phyloP scores from a whole-genome alignment of 495 filamentous ascomycete genomes.

The Neurospora sublineolata region DNA sequence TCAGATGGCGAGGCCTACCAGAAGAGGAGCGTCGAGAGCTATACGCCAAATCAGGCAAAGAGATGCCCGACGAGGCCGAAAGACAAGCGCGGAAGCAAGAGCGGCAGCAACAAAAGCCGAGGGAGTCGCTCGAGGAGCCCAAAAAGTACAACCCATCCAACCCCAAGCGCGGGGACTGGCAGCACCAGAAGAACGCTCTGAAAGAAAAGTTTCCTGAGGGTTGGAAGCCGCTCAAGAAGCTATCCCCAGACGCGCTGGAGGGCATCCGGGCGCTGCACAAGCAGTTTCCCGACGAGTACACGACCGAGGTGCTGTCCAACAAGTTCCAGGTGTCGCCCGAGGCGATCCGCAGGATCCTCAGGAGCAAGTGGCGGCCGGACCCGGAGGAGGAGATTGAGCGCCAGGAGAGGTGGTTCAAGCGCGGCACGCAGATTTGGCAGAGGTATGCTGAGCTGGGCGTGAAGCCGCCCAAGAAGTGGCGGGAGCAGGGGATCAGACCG shows the following conservation, averaged over 20 bases:
- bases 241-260: slow-evolving; percentile 82
- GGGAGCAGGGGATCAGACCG: slow-evolving; percentile 50
- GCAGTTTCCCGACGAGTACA: slow-evolving; percentile 62
- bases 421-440: slow-evolving; percentile 68
- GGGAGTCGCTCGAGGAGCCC: not conserved
- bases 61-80: not conserved
- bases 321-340: slow-evolving; percentile 81
- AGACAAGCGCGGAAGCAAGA: not conserved
- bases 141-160: not conserved
- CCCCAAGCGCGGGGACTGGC: slow-evolving; percentile 10
- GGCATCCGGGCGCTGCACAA: slow-evolving; percentile 72
- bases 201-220: slow-evolving; percentile 53
- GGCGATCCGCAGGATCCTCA: slow-evolving; percentile 75
- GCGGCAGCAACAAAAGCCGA: not conserved
- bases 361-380: slow-evolving; percentile 66
- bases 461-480: slow-evolving; percentile 58
- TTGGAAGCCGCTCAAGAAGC: slow-evolving; percentile 72
- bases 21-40: not conserved
- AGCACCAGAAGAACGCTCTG: slow-evolving; percentile 17
- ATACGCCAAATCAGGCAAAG: not conserved
- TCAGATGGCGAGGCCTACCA: not conserved
- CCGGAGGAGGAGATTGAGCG: slow-evolving; percentile 49
- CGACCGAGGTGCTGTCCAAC: slow-evolving; percentile 58
- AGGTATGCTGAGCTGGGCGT: slow-evolving; percentile 56
- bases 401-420: slow-evolving; percentile 61